Base-by-base conservation (phyloP, 1,284 basidiomycete genomes). In the Trichosporon faecale region DNA sequence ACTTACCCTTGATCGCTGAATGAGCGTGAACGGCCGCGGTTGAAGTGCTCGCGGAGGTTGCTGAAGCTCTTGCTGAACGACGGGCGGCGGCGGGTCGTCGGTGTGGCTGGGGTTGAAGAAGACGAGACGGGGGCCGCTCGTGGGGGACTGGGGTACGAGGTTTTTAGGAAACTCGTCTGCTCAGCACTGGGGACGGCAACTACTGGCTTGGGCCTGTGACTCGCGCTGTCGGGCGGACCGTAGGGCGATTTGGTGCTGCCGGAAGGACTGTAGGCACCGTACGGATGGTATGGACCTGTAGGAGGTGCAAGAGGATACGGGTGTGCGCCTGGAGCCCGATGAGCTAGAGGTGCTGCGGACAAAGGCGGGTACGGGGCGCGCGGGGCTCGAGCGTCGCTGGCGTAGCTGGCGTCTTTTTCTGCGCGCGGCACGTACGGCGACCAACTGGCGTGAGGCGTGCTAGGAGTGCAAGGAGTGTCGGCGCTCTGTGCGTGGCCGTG, bases 41-140 rank as follows among this genome's bases (percentile, higher is more conserved):
- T 25, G 12, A 57, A 57, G 25, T 61, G 57, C 25, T 61, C 57
- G 57, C 57, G 57, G 57, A 61, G 57, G 16, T 18, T 61, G 57
- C 57, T 33, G 57, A 61, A 14, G 57, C 57, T 61, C 57, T 31
- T 61, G 57, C 57, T 61, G 57, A 61, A 23, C 7, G 57, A 61
- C 31, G 29, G 57, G 57, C 57, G 27, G 29, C 57, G 57, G 7
- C 29, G 57, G 29, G 55, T 31, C 27, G 57, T n/a, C 14, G n/a
- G 57, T 6, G 57, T n/a, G 29, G 57, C 33, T 29, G 57, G 29
- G 23, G 57, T 31, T 7, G 57, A 33, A 18, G 29, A 18, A 31
- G 29, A 31, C 21, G 57, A 31, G 18, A 6, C 49, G 21, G 23
- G 40, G 40, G 12, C 40, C 40, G 23, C 52, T 57, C 52, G 23